Evolutionary conservation across 73 alveolate species (phyloP), one percentile per base, ranked within the genome.

Genomic region (Tetrahymena elliotti): DNA sequence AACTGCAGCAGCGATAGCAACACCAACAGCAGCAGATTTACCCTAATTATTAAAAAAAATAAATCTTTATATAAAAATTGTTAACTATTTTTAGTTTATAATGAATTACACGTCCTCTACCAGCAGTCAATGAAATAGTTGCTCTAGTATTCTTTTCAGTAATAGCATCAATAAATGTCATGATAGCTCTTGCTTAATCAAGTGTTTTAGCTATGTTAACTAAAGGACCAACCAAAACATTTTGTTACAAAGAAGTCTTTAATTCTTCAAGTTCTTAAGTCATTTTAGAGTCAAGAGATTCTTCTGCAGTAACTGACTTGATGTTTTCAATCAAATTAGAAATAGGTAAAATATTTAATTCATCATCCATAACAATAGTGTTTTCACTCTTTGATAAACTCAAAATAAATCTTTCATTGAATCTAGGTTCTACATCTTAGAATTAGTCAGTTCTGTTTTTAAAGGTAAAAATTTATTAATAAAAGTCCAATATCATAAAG

Each of bases 321-420:
- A 96, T 92, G 34, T 97, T 98, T 96, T 97, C 97, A 96, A 98
- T 97, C 92, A 97, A 98, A 47, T 97, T 94, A 22, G 99, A 97
- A 68, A 99, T 97, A 20, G 99, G 99, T 83, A 99, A 97, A 95
- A 99, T 95, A 98, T 99, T 99, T 93, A 99, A 97, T 96, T 99
- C 99, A 97, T 99, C 99, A 96, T 99, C 99, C 24, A 99, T 96
- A 53, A 98, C 99, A 35, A 99, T 94, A 94, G 99, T 97, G 96
- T 97, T 97, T 53, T 54, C 88, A 94, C 99, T 98, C 47, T 98
- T 96, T 11, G 99, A 97, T 54, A 99, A 95, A 88, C 99, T 96
- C 84, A 99, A 97, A 93, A 98, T 97, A 96, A 99, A 98, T 93
- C 99, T 95, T 97, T 99, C 99, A 94, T 99, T 99, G 95, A 99